Evolutionary conservation across 495 filamentous ascomycete species (phyloP), one percentile per base, ranked within the genome.

Genomic region (Oidiodendron maius): DNA sequence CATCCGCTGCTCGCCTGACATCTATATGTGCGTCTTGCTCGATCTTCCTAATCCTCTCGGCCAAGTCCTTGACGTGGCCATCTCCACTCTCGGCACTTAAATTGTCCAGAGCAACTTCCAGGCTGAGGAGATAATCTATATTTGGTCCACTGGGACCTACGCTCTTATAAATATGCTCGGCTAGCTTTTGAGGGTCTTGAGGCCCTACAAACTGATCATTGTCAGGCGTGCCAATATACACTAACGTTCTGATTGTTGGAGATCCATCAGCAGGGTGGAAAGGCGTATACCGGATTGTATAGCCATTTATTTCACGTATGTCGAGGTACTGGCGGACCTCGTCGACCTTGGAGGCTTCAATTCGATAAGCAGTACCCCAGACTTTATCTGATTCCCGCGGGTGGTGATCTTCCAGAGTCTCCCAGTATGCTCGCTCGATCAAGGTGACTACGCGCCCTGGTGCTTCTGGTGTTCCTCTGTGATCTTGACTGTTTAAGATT

Each of bases 251-350:
- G 49, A 56, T 56, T 23, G 59, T 46, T 34, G 60, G 56, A 24
- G 71, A 60, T 16, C 63, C 67, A 45, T 71, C 59, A 11, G 76
- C 70, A 9, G 85, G 77, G 60, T 87, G 71, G 64, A 95, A 95
- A 1, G 82, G 80, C 17, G 87, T 91, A 64, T 87, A 87, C 61
- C 94, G 88, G 53, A 93, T 89, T 25, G 78, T 86, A 62, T 97
- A 97, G 5, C 94, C 94, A 22, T 97, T 93, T 57, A 96, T 95
- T 68, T 99, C 94, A 12, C 94, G 84, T 48, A 95, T 90, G 61
- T 97, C 91, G 28, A 99, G 88, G 64, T 96, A 91, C 45, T 85
- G 76, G 49, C 86, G 83, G 3, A 96, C 94, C 67, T 90, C 85
- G 50, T 78, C 74, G 13, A 93, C 87, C 50, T 83, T 77, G 1